phyloP scores from a whole-genome alignment of 768 basidiomycete species.

The Pleurotus tuber-regium region DNA sequence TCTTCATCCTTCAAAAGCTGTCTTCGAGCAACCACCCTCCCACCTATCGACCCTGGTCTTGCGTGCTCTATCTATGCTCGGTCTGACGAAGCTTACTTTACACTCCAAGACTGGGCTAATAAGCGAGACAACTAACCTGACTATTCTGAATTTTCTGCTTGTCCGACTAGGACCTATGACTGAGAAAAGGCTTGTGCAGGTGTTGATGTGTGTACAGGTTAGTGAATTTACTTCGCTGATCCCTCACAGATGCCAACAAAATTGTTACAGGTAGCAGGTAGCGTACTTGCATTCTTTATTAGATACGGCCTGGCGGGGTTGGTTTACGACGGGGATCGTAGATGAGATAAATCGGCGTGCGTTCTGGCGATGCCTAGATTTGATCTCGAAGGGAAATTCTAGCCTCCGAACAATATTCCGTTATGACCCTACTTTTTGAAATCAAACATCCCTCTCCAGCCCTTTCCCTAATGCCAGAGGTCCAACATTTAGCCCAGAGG shows the following conservation, averaged over 20 bases:
- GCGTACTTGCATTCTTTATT: slow-evolving; percentile 77
- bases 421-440: no score
- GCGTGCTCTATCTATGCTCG: slow-evolving; percentile 54
- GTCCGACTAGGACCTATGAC: slow-evolving; percentile 80
- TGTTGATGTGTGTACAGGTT: slow-evolving; percentile 76
- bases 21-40: slow-evolving; percentile 59
- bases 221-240: slow-evolving; percentile 14
- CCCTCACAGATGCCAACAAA: slow-evolving; percentile 2
- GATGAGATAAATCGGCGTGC: no score
- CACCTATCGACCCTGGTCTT: slow-evolving; percentile 53
- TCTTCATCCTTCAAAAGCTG: slow-evolving; percentile 72
- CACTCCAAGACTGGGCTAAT: slow-evolving; percentile 58
- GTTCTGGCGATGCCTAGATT: no score
- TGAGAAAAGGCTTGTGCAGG: slow-evolving; percentile 75
- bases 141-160: slow-evolving; percentile 85
- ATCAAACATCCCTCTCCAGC: no score
- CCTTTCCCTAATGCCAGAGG: no score
- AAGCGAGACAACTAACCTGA: slow-evolving; percentile 80
- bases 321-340: slow-evolving; percentile 89
- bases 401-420: no score
- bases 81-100: slow-evolving; percentile 62
- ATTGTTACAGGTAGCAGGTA: slow-evolving; percentile 62
- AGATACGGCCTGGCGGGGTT: slow-evolving; percentile 88
- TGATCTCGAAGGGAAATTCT: no score
- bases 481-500: no score